phyloP scores from a whole-genome alignment of 176 grass and related monocot genomes.

The Zoysia japonica region DNA sequence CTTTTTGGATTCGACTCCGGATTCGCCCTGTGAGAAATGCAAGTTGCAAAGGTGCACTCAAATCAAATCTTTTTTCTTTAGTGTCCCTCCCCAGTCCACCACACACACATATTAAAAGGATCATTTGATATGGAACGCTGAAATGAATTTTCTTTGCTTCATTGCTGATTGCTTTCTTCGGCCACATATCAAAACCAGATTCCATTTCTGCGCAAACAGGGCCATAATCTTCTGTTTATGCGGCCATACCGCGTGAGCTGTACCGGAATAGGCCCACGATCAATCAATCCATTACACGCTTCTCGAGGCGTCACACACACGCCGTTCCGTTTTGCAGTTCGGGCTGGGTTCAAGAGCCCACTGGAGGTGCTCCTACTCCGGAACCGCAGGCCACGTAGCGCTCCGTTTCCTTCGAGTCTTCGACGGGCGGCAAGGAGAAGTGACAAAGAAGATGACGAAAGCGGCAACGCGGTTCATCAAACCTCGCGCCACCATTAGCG shows the following conservation, averaged over 20 bases:
- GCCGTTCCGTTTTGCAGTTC: constrained; percentile 27
- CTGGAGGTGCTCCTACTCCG: neutral
- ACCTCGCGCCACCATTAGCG: neutral
- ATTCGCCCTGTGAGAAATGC: neutral
- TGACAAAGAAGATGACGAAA: neutral
- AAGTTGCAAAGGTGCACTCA: neutral
- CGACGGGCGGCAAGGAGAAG: constrained; percentile 23
- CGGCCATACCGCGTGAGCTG: constrained; percentile 23
- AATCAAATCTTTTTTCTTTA: neutral
- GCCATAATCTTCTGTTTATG: neutral
- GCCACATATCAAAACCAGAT: neutral
- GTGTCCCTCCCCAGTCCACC: no score
- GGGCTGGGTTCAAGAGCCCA: no score
- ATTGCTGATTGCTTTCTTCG: neutral
- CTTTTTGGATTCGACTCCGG: neutral
- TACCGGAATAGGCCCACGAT: neutral
- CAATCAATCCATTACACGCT: constrained; percentile 6
- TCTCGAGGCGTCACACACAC: constrained; percentile 34
- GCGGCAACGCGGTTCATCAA: neutral
- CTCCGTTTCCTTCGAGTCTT: constrained; percentile 23
- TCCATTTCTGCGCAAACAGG: neutral
- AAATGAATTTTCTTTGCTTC: neutral
- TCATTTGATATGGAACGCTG: no score
- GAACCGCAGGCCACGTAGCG: neutral
- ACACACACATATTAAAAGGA: no score